Conservation (phyloP, 768 basidiomycete genomes). For the Lactarius quietus region DNA sequence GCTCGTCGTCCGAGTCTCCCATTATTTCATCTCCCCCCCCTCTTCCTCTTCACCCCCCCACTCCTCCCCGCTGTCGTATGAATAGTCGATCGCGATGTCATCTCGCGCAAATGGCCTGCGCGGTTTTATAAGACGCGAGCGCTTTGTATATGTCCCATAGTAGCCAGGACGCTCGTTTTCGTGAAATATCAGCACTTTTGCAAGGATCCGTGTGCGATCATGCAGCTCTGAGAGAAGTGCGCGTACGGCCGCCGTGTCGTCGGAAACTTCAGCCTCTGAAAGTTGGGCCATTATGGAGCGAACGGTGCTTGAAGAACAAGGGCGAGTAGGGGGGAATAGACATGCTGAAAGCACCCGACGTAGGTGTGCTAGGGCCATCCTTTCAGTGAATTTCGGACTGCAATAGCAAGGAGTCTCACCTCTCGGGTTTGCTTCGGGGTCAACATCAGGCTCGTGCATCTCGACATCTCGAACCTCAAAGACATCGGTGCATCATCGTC, state of each 20-base stretch:
- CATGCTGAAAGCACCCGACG: constrained; percentile 2
- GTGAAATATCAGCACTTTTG: constrained; percentile 80
- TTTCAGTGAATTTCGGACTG: not conserved
- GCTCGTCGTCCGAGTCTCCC: constrained; percentile 55
- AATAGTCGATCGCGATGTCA: constrained; percentile 74
- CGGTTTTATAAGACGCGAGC: constrained; percentile 72
- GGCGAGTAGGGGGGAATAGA: constrained; percentile 37
- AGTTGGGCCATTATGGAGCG: constrained; percentile 57
- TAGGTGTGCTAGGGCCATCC: constrained; percentile 8
- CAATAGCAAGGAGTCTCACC: constrained; percentile 34
- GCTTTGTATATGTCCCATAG: constrained; percentile 90
- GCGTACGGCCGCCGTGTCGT: constrained; percentile 67
- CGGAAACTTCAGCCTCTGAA: constrained; percentile 72
- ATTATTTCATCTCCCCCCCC: constrained; percentile 77
- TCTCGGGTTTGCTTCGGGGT: constrained; percentile 35
- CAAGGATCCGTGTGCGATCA: constrained; percentile 59
- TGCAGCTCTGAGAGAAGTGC: constrained; percentile 56
- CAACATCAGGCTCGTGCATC: constrained; percentile 27
- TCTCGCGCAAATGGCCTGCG: constrained; percentile 83
- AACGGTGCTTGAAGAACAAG: constrained; percentile 35
- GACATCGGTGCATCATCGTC: constrained; percentile 51
- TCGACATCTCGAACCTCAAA: constrained; percentile 30
- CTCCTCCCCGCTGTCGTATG: constrained; percentile 92
- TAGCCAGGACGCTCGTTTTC: constrained; percentile 90
- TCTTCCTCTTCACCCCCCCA: constrained; percentile 95